Evolutionary conservation across 768 basidiomycete species (phyloP), one percentile per base, ranked within the genome.

Genomic region (Tylopilus intermedius): DNA sequence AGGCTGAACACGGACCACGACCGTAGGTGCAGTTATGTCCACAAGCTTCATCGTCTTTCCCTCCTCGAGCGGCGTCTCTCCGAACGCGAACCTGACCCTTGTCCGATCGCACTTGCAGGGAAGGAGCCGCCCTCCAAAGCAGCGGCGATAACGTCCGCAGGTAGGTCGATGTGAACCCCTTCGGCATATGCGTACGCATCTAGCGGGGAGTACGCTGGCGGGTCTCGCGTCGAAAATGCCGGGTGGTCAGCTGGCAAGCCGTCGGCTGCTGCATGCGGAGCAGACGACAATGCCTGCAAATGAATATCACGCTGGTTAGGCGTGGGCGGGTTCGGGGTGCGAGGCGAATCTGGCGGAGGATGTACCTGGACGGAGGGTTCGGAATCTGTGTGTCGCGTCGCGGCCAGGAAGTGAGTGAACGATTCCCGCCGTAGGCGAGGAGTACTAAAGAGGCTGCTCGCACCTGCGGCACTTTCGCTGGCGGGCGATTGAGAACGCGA

Each of bases 121-220:
- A 88, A 72, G 14, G 79, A 67, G 41, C 75, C 77, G 8, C 86
- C 86, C 70, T 93, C 94, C 60, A 96, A 71, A 8, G 93, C 91
- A 44, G 90, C 90, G 22, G 90, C 80, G 60, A 96, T 93, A 52
- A 95, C 80, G 60, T 96, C 94, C 32, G 93, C 90, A 24, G 94
- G 94, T 32, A 96, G 75, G 70, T 96, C 91, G 45, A 94, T 84
- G 47, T 90, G 89, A n/a, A 95, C 90, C 29, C 93, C 94, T 39
- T 91, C 92, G 47, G 83, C 75, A 62, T 91, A 90, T 24, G 82
- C 79, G 60, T 76, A 88, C n/a, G 89, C 84, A 64, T 92, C 90
- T 62, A 92, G 70, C n/a, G 90, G 90, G 6, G 90, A 90, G 71
- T 93, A 93, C 15, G 87, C 88, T 24, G 91, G 91, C 21, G 90